phyloP scores from a whole-genome alignment of 2,329 filamentous ascomycete genomes.

The Thielaviopsis populi region DNA sequence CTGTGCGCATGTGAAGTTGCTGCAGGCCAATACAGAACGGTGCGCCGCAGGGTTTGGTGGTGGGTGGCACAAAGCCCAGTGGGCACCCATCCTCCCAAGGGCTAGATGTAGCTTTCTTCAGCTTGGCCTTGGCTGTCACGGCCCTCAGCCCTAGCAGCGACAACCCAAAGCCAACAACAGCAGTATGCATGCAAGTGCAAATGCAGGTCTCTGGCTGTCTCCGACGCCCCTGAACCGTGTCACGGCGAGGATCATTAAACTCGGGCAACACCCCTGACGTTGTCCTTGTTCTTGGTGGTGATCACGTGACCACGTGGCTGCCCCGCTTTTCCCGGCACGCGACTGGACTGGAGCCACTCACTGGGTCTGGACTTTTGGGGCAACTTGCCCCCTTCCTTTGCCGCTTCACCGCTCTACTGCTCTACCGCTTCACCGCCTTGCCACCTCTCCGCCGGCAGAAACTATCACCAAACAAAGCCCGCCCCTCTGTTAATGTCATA shows the following conservation, averaged over 20 bases:
- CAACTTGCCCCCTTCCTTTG: background rate
- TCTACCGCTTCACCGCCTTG: too few relatives aligned
- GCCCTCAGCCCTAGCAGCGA: background rate
- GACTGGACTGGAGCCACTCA: background rate
- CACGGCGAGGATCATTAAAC: conserved; percentile 3
- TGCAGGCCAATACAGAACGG: background rate
- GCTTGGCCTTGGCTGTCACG: background rate
- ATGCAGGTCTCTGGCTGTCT: background rate
- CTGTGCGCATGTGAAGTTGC: background rate
- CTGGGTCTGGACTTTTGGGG: background rate
- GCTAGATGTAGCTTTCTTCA: background rate
- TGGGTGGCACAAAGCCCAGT: background rate
- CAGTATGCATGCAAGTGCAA: background rate
- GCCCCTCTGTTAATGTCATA: background rate
- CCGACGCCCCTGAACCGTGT: background rate
- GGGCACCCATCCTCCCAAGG: background rate
- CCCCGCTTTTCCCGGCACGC: background rate
- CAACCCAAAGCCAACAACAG: background rate
- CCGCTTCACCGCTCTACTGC: background rate
- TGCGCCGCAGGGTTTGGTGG: background rate
- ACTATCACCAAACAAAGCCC: background rate
- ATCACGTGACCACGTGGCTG: background rate
- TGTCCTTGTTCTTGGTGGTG: too few relatives aligned
- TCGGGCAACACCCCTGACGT: background rate
- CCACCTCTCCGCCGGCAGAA: background rate